A percentile compares a stretch with the other conserved stretches of the same genome.
These are phyloP conservation scores for Aphanomyces stellatus DNA, from an alignment of 352 stramenopile species.

Conservation along the genomic window DNA sequence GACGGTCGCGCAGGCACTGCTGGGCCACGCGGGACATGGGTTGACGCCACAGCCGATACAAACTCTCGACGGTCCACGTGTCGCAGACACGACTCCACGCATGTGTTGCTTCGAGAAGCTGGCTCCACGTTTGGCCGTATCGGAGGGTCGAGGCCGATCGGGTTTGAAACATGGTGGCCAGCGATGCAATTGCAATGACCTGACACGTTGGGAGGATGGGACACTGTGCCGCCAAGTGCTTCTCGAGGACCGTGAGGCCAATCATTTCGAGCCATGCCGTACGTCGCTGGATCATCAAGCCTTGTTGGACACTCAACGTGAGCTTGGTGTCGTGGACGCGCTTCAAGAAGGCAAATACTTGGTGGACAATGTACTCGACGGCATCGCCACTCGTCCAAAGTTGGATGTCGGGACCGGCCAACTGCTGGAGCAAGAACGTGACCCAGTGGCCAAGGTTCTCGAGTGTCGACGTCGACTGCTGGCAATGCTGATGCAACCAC, in stretches of 20 bases:
- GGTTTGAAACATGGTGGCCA: neutral
- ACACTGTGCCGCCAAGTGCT: neutral
- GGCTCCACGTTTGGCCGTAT: neutral
- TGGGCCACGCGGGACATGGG: neutral
- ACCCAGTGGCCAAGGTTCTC: neutral
- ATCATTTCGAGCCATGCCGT: constrained; percentile 8
- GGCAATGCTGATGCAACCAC: constrained; percentile 14
- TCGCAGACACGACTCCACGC: neutral
- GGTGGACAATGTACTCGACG: neutral
- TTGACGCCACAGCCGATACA: neutral
- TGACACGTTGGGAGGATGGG: neutral
- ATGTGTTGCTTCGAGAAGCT: neutral
- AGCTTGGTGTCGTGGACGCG: neutral
- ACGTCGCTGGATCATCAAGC: constrained; percentile 1
- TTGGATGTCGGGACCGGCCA: neutral
- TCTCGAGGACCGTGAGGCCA: neutral
- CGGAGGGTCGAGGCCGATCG: neutral
- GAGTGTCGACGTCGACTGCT: neutral
- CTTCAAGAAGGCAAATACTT: constrained; percentile 9
- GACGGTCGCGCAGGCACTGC: neutral
- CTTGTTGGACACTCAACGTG: neutral
- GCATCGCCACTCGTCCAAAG: neutral
- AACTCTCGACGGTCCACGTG: neutral
- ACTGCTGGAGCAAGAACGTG: constrained; percentile 3
- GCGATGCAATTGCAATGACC: neutral